These are phyloP conservation scores for Rhizoclosmatium sp. DNA, from an alignment of 192 early-diverging fungal genomes.

Conservation along the genomic window DNA sequence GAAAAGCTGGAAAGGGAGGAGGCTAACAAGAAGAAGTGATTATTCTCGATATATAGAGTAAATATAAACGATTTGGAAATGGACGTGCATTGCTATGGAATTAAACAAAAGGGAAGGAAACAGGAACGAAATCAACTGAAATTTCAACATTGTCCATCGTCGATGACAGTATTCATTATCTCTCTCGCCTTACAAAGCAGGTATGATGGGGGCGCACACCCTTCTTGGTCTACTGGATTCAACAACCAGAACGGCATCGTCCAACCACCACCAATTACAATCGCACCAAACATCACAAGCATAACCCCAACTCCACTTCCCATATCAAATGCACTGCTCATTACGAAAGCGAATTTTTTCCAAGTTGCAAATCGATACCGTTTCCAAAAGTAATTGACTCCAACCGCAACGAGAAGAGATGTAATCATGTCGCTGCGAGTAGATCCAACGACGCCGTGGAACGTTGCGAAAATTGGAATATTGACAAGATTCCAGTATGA, in stretches of 20 bases:
- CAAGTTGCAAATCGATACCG: slow-evolving; percentile 55
- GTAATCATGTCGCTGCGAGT: slow-evolving; percentile 43
- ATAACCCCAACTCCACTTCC: slow-evolving; percentile 38
- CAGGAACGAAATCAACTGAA: not conserved
- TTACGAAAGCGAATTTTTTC: slow-evolving; percentile 60
- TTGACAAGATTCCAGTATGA: slow-evolving; percentile 40
- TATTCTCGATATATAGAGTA: too few relatives aligned
- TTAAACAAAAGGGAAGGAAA: not conserved
- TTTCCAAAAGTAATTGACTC: slow-evolving; percentile 54
- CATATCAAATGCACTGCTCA: slow-evolving; percentile 64
- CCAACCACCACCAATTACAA: not conserved
- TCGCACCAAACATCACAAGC: not conserved
- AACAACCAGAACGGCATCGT: slow-evolving; percentile 13
- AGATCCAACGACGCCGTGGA: slow-evolving; percentile 12
- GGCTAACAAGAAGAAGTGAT: not conserved
- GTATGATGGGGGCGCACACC: slow-evolving; percentile 7
- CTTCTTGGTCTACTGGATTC: slow-evolving; percentile 29
- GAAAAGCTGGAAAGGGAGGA: not conserved
- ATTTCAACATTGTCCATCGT: not conserved
- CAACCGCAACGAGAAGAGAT: slow-evolving; percentile 53
- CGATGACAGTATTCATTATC: not conserved
- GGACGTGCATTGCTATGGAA: not conserved
- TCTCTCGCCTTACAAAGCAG: not conserved
- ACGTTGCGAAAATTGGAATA: slow-evolving; percentile 32
- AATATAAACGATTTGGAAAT: too few relatives aligned